Evolutionary conservation across 2,329 filamentous ascomycete genomes (phyloP).

Genomic region (Fusarium mundagurra): DNA sequence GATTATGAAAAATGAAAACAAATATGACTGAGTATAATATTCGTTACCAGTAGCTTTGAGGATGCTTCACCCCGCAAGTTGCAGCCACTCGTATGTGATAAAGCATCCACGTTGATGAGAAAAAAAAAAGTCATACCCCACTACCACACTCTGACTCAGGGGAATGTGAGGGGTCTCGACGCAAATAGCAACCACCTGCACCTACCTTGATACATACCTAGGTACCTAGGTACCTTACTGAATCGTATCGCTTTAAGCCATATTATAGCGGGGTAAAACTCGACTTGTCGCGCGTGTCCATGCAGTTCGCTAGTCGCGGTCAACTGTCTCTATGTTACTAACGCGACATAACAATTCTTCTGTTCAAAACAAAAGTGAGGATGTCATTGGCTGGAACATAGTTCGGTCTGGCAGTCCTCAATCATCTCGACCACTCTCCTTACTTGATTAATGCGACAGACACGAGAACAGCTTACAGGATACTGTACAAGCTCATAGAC

Average conservation of each 20-base stretch:
- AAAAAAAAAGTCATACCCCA: neutral
- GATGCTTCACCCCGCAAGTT: neutral
- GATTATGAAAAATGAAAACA: slow-evolving; percentile 36
- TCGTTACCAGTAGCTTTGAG: neutral
- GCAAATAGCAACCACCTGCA: neutral
- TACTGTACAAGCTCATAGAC: slow-evolving; percentile 3
- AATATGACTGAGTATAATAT: slow-evolving; percentile 9
- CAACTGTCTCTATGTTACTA: neutral
- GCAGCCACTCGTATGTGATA: neutral
- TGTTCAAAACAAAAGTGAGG: neutral
- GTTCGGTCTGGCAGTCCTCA: neutral
- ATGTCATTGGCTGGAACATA: slow-evolving; percentile 14
- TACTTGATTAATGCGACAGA: neutral
- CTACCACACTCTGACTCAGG: neutral
- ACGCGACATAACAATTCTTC: slow-evolving; percentile 28
- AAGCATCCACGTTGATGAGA: neutral
- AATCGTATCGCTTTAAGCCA: slow-evolving; percentile 36
- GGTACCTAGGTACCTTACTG: neutral
- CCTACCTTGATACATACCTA: neutral
- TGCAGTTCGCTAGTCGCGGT: slow-evolving; percentile 25
- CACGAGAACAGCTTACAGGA: neutral
- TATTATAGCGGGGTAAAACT: slow-evolving; percentile 42
- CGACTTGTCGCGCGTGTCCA: slow-evolving; percentile 18
- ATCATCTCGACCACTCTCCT: neutral
- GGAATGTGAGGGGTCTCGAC: slow-evolving; percentile 29